Base-by-base conservation (phyloP, 2,329 filamentous ascomycete genomes). In the Torrubiella hemipterigena region DNA sequence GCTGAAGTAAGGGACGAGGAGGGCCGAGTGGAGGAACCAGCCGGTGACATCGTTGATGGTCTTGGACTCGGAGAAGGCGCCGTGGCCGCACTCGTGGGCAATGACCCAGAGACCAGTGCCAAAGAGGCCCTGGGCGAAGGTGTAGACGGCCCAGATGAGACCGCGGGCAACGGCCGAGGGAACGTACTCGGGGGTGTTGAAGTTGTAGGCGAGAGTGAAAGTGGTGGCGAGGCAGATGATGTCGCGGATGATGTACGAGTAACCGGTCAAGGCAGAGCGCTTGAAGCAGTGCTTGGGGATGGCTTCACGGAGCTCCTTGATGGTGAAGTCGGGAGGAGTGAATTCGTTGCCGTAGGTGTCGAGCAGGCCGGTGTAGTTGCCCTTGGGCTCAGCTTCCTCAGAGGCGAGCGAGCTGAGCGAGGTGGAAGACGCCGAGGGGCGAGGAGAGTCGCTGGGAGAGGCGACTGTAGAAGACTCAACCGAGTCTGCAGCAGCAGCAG, bases 221-320 rank as follows among this genome's bases (percentile, higher is more conserved):
- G 82, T 87, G 51, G 68, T 62, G 27, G 69, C 78, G 22, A 96
- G 65, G 46, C 69, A 74, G 42, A 65, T 58, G 27, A 93, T 55
- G 59, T 98, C 91, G 39, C 89, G 78, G 50, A 76, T 70, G 47
- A 96, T 87, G 60, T 96, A 96, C 50, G 55, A 62, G 52, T 95
- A 67, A 43, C 87, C 81, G 42, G 64, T 75, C 42, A 74, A 54
- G 38, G 73, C 82, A 28, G 84, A 93, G 38, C 91, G 81, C 66
- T 95, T 70, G 59, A 81, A 96, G 73, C 91, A 98, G 70, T 95
- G 91, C 61, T 87, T 85, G 42, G 91, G 91, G 45, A 98, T 98
- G 55, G 91, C 91, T 62, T 94, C 82, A 50, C 85, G 80, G 54
- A 98, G 89, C 54, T 98, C 75, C 69, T 94, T 94, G 71, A 98